A percentile compares a stretch with the other conserved stretches of the same genome.
Conservation (phyloP, 352 stramenopile species). For the Phytophthora hibernalis region DNA sequence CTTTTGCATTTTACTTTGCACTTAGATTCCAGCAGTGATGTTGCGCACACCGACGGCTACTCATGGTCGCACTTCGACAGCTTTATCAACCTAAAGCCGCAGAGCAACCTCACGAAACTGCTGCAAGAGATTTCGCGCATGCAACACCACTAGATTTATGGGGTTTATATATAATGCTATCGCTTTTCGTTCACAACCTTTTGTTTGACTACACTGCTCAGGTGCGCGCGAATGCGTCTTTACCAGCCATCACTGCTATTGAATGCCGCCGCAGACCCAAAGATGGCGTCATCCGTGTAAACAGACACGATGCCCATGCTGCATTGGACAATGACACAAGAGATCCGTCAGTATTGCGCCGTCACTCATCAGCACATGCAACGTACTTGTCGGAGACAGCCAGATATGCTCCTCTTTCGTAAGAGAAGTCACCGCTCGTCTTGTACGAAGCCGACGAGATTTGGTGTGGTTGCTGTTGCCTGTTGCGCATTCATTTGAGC, state of each 20-base stretch:
- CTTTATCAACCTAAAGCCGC: slow-evolving; percentile 55
- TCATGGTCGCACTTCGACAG: slow-evolving; percentile 86
- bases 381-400: slow-evolving; percentile 83
- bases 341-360: slow-evolving; percentile 12
- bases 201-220: slow-evolving; percentile 10
- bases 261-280: slow-evolving; percentile 31
- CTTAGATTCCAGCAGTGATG: slow-evolving; percentile 44
- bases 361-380: background rate
- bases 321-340: background rate
- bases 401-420: slow-evolving; percentile 50
- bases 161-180: slow-evolving; percentile 25
- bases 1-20: slow-evolving; percentile 3
- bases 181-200: slow-evolving; percentile 9
- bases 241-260: slow-evolving; percentile 16
- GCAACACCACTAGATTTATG: slow-evolving; percentile 45
- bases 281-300: slow-evolving; percentile 46
- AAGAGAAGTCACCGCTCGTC: slow-evolving; percentile 80
- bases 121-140: slow-evolving; percentile 75
- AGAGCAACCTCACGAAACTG: slow-evolving; percentile 55
- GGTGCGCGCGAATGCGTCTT: slow-evolving; percentile 5
- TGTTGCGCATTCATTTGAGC: slow-evolving; percentile 10
- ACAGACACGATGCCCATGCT: slow-evolving; percentile 66
- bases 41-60: slow-evolving; percentile 71
- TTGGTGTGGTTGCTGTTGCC: slow-evolving; percentile 35
- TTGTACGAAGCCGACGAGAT: slow-evolving; percentile 52